These are phyloP conservation scores for Yamadazyma friedrichii DNA, from an alignment of 1,139 yeast species.

Conservation along the genomic window DNA sequence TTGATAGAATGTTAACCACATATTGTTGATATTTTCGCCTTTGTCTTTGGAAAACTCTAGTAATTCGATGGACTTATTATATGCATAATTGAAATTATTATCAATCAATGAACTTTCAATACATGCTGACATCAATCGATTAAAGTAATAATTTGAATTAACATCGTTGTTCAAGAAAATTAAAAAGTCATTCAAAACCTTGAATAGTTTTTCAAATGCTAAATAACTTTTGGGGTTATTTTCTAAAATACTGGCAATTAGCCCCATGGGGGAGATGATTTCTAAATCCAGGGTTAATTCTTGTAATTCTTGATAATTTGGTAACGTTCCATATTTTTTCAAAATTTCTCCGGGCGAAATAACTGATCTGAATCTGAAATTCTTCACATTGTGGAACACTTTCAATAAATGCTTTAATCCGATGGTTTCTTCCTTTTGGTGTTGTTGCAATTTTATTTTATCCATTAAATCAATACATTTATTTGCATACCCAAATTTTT, in stretches of 20 bases:
- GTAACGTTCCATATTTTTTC: slow-evolving; percentile 22
- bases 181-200: slow-evolving; percentile 40
- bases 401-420: slow-evolving; percentile 29
- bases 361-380: slow-evolving; percentile 36
- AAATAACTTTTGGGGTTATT: slow-evolving; percentile 54
- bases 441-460: slow-evolving; percentile 11
- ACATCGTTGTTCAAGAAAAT: slow-evolving; percentile 19
- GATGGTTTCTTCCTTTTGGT: slow-evolving; percentile 16
- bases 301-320: slow-evolving; percentile 13
- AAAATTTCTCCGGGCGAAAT: slow-evolving; percentile 34
- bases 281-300: slow-evolving; percentile 16
- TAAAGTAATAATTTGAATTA: slow-evolving; percentile 19
- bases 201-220: slow-evolving; percentile 43
- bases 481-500: slow-evolving; percentile 41
- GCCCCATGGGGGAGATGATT: slow-evolving; percentile 22
- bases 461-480: slow-evolving; percentile 40
- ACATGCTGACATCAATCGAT: slow-evolving; percentile 47
- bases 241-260: slow-evolving; percentile 46
- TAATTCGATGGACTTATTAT: slow-evolving; percentile 32
- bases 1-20: slow-evolving; percentile 65
- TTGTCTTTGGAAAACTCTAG: slow-evolving; percentile 19
- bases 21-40: slow-evolving; percentile 25
- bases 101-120: slow-evolving; percentile 58
- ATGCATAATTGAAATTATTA: slow-evolving; percentile 55
- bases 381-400: slow-evolving; percentile 28